These are phyloP conservation scores for Trichoderma erinaceum DNA, from an alignment of 495 filamentous ascomycete genomes.

Conservation along the genomic window DNA sequence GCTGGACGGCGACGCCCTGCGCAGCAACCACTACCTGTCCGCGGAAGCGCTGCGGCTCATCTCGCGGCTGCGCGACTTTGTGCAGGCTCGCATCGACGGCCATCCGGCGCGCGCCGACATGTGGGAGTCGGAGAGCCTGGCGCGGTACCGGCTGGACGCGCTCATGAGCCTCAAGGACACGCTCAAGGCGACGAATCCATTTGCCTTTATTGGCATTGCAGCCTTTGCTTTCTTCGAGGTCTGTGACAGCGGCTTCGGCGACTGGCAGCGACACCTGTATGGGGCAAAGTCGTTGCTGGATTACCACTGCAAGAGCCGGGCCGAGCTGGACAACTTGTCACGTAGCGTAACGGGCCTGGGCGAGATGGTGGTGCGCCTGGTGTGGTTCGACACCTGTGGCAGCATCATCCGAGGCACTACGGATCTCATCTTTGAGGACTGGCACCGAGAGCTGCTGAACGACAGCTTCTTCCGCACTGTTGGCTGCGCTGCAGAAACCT, in stretches of 20 bases:
- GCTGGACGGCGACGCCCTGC: slow-evolving; percentile 23
- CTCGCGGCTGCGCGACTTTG: slow-evolving; percentile 8
- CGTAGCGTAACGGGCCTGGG: slow-evolving; percentile 24
- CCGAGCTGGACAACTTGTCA: slow-evolving; percentile 24
- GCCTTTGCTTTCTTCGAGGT: slow-evolving; percentile 35
- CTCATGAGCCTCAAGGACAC: slow-evolving; percentile 28
- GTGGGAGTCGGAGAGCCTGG: slow-evolving; percentile 22
- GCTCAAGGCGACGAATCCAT: slow-evolving; percentile 29
- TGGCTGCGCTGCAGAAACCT: slow-evolving; percentile 30
- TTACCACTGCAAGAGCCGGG: slow-evolving; percentile 27
- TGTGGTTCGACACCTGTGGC: slow-evolving; percentile 33
- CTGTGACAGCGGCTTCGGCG: slow-evolving; percentile 30
- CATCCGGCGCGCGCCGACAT: background rate
- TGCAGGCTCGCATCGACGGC: background rate
- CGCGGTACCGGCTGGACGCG: slow-evolving; percentile 29
- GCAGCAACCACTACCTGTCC: slow-evolving; percentile 21
- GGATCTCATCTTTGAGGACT: slow-evolving; percentile 30
- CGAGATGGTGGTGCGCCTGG: slow-evolving; percentile 29
- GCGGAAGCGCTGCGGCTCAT: background rate
- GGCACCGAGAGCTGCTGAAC: slow-evolving; percentile 28
- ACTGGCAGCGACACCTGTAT: slow-evolving; percentile 32
- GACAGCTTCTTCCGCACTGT: slow-evolving; percentile 28
- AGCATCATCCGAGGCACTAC: slow-evolving; percentile 23
- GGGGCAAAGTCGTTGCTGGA: slow-evolving; percentile 33
- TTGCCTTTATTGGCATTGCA: slow-evolving; percentile 32